Evolutionary conservation across 176 grass and related monocot species (phyloP).

Genomic region (Bonia amplexicaulis): DNA sequence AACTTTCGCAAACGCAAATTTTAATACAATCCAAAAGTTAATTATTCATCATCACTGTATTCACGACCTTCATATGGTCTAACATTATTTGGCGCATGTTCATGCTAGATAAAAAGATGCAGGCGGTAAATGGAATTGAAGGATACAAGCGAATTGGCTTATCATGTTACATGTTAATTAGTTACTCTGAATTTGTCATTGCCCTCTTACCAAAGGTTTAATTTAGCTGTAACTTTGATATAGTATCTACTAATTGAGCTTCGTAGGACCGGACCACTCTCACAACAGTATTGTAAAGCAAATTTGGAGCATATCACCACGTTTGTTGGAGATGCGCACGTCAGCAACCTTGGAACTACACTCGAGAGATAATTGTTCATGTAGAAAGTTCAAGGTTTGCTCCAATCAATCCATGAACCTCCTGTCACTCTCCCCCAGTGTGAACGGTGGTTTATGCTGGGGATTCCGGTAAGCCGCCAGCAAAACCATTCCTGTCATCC

Average conservation of each 20-base stretch:
- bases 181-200: background rate
- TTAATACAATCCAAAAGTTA: too few relatives aligned
- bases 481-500: slow-evolving; percentile 16
- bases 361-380: background rate
- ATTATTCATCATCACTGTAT: too few relatives aligned
- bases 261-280: too few relatives aligned
- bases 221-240: background rate
- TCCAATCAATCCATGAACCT: background rate
- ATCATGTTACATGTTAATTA: background rate
- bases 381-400: background rate
- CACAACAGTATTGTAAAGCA: background rate
- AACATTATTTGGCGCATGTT: background rate
- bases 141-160: background rate
- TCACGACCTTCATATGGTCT: too few relatives aligned
- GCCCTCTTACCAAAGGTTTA: background rate
- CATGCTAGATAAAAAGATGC: background rate
- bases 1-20: too few relatives aligned
- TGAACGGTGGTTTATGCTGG: slow-evolving; percentile 25
- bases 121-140: background rate
- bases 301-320: background rate
- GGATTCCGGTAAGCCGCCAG: slow-evolving; percentile 30
- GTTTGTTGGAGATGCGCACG: background rate
- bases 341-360: background rate
- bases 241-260: background rate
- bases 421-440: slow-evolving; percentile 20